phyloP scores from a whole-genome alignment of 768 basidiomycete species.

The Mrakia gelida region DNA sequence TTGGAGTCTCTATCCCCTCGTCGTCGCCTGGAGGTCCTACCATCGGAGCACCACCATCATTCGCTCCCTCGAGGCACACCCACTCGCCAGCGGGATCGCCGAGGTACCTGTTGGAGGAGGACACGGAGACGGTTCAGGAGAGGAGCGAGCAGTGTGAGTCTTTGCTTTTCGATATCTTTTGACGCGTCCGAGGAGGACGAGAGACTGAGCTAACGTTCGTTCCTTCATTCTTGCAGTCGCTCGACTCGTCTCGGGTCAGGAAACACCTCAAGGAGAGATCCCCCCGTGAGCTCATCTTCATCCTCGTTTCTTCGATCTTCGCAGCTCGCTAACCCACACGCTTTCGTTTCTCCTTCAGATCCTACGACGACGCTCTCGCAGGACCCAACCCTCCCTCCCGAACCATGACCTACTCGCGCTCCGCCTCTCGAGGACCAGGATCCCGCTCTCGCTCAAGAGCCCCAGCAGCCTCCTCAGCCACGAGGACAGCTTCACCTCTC shows the following conservation, averaged over 20 bases:
- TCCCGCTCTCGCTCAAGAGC: neutral
- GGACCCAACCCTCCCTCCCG: neutral
- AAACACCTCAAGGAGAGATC: conserved; percentile 72
- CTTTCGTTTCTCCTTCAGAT: neutral
- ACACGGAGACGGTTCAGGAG: conserved; percentile 13
- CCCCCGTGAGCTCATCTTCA: conserved; percentile 54
- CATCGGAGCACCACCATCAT: neutral
- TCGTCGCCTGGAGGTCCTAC: conserved; percentile 1
- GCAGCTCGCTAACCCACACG: neutral
- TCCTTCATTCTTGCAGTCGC: conserved; percentile 50
- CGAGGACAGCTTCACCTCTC: neutral
- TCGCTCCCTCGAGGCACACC: neutral
- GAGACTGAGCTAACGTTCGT: conserved; percentile 37
- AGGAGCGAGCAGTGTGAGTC: conserved; percentile 25
- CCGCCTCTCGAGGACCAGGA: neutral
- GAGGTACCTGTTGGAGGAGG: conserved; percentile 11
- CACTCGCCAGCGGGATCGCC: neutral
- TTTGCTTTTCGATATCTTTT: neutral
- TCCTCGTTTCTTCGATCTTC: neutral
- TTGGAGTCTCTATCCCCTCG: neutral
- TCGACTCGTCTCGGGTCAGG: conserved; percentile 73
- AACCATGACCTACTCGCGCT: conserved; percentile 1
- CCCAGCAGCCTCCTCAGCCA: neutral
- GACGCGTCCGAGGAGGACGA: neutral
- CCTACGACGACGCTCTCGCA: neutral